A percentile compares a stretch with the other conserved stretches of the same genome.
phyloP scores from a whole-genome alignment of 2,329 filamentous ascomycete genomes.

The Exophiala oligosperma region DNA sequence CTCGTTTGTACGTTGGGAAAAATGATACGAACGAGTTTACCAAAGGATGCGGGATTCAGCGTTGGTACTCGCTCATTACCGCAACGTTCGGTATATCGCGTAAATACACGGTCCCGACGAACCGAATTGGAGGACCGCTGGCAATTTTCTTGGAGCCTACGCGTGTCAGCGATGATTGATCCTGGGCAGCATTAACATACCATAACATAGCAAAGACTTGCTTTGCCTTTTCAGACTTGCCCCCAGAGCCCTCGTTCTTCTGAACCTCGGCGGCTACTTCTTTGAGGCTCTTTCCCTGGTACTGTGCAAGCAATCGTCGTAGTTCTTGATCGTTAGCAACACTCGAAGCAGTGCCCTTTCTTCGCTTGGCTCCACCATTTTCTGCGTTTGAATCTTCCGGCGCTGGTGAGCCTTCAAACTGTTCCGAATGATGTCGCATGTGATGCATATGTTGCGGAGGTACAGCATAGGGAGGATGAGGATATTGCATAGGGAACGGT shows the following conservation, averaged over 20 bases:
- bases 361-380: constrained; percentile 40
- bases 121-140: constrained; percentile 64
- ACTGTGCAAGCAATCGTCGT: constrained; percentile 47
- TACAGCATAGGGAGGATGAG: constrained; percentile 38
- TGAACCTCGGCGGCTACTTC: constrained; percentile 51
- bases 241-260: constrained; percentile 50
- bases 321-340: constrained; percentile 52
- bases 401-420: constrained; percentile 38
- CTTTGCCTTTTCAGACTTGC: constrained; percentile 53
- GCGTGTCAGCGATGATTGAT: constrained; percentile 5
- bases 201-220: constrained; percentile 55
- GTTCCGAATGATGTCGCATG: constrained; percentile 29
- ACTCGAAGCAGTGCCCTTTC: constrained; percentile 48
- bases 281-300: constrained; percentile 46
- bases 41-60: constrained; percentile 94
- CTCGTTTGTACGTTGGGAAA: constrained; percentile 94
- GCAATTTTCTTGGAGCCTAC: constrained; percentile 50
- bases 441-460: constrained; percentile 38
- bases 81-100: constrained; percentile 90
- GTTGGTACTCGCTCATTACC: constrained; percentile 92
- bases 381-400: constrained; percentile 46
- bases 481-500: constrained; percentile 41
- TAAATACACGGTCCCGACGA: constrained; percentile 88
- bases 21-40: constrained; percentile 92
- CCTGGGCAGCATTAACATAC: constrained; percentile 34